Percentiles rank a stretch among this genome's conserved stretches.
phyloP scores from a whole-genome alignment of 2,329 filamentous ascomycete species.

The Aspergillus quadricinctus region DNA sequence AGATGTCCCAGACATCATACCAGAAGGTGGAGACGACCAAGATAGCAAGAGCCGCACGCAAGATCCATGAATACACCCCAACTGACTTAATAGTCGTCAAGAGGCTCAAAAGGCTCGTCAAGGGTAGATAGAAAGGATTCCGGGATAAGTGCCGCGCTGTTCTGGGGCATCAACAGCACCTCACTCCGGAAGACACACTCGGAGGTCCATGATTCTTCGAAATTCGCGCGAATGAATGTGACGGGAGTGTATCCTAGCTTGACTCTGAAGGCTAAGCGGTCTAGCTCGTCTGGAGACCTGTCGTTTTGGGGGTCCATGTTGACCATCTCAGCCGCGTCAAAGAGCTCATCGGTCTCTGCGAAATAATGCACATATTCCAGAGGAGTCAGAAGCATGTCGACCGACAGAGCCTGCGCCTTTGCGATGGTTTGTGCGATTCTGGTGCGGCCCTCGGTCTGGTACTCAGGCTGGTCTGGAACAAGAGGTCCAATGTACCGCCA shows the following conservation, averaged over 20 bases:
- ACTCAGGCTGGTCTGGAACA: slow-evolving; percentile 10
- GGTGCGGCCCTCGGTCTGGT: slow-evolving; percentile 12
- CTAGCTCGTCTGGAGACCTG: slow-evolving; percentile 6
- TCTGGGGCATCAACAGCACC: slow-evolving; percentile 15
- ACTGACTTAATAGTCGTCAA: background rate
- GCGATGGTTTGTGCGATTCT: slow-evolving; percentile 21
- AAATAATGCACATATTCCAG: slow-evolving; percentile 25
- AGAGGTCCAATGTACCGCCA: slow-evolving; percentile 21
- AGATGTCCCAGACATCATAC: background rate
- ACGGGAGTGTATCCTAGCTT: slow-evolving; percentile 20
- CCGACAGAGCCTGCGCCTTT: slow-evolving; percentile 23
- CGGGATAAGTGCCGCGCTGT: background rate
- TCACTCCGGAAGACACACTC: slow-evolving; percentile 13
- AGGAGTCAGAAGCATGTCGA: slow-evolving; percentile 24
- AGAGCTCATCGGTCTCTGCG: slow-evolving; percentile 17
- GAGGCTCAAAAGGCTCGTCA: background rate
- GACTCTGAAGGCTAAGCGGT: slow-evolving; percentile 5
- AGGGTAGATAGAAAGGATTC: background rate
- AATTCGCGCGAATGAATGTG: slow-evolving; percentile 17
- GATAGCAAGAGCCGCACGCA: background rate
- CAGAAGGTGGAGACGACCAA: background rate
- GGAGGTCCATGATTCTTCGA: slow-evolving; percentile 5
- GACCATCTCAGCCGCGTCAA: slow-evolving; percentile 23
- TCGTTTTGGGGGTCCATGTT: slow-evolving; percentile 17
- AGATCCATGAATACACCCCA: background rate